A percentile compares a stretch with the other conserved stretches of the same genome.
These are phyloP conservation scores for Iberis amara DNA, from an alignment of 441 rosid genomes.

Conservation along the genomic window DNA sequence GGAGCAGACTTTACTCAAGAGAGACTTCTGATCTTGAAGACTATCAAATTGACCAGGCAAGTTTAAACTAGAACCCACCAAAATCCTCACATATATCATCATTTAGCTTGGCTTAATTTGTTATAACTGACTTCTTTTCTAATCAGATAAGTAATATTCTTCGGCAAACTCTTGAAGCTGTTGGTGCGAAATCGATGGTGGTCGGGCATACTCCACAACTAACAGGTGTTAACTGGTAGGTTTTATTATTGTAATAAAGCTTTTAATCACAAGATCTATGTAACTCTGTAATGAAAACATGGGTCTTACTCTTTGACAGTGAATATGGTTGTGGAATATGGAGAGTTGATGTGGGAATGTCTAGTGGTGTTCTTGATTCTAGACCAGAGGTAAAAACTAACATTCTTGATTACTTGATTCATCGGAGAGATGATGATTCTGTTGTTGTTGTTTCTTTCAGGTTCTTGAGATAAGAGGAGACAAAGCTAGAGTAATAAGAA, in stretches of 20 bases:
- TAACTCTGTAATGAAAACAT: neutral
- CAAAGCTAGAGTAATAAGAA: constrained; percentile 62
- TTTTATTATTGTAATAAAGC: too few species aligned
- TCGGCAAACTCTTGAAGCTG: constrained; percentile 53
- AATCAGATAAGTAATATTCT: constrained; percentile 57
- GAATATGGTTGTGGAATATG: constrained; percentile 74
- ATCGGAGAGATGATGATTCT: constrained; percentile 3
- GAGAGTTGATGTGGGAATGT: constrained; percentile 95
- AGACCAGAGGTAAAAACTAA: constrained; percentile 83
- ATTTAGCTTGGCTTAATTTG: constrained; percentile 5
- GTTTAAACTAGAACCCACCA: constrained; percentile 15
- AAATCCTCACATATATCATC: constrained; percentile 7
- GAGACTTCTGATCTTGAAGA: constrained; percentile 53
- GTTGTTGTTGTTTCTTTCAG: constrained; percentile 33
- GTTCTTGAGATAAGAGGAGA: constrained; percentile 72
- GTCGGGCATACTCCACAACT: constrained; percentile 96
- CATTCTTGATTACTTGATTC: constrained; percentile 1
- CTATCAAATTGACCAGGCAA: constrained; percentile 63
- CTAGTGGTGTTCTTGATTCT: constrained; percentile 81
- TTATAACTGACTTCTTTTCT: constrained; percentile 1
- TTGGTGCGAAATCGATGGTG: constrained; percentile 83
- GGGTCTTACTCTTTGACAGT: constrained; percentile 35
- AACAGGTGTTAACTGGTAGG: constrained; percentile 73
- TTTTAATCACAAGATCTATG: constrained; percentile 1
- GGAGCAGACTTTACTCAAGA: constrained; percentile 83